Percentiles rank a stretch among this genome's conserved stretches.
Conservation (phyloP, 192 early-diverging fungal species). For the Backusella parvicylindrica region DNA sequence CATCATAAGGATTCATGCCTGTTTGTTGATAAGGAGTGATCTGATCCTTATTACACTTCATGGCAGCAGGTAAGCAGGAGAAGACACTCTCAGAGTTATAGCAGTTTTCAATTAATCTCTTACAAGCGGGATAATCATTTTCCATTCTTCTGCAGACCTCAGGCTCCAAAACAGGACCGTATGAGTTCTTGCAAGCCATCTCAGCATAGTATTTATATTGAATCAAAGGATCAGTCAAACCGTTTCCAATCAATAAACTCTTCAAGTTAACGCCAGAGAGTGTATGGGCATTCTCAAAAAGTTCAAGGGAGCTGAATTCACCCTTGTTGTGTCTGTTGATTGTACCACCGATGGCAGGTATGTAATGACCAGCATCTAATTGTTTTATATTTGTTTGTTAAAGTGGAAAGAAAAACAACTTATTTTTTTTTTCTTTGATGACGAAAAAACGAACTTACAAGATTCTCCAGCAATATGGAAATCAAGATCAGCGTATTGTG, state of each 20-base stretch:
- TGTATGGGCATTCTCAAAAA: conserved; percentile 18
- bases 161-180: conserved; percentile 79
- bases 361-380: conserved; percentile 87
- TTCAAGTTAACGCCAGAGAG: conserved; percentile 63
- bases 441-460: conserved; percentile 30
- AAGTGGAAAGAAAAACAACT: background rate
- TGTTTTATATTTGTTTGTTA: background rate
- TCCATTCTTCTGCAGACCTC: conserved; percentile 80
- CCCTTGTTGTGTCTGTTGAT: conserved; percentile 81
- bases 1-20: conserved; percentile 92
- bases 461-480: conserved; percentile 92
- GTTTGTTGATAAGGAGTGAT: conserved; percentile 77
- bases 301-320: conserved; percentile 10
- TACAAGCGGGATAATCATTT: conserved; percentile 73
- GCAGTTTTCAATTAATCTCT: conserved; percentile 77
- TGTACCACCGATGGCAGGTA: conserved; percentile 85
- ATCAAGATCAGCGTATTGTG: conserved; percentile 73
- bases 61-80: conserved; percentile 79
- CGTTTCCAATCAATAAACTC: conserved; percentile 89
- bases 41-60: conserved; percentile 88
- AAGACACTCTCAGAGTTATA: conserved; percentile 83
- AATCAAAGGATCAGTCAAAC: conserved; percentile 85
- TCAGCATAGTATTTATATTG: conserved; percentile 93
- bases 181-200: conserved; percentile 76
- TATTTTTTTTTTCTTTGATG: background rate